Percentiles rank a stretch among this genome's conserved stretches.
phyloP scores from a whole-genome alignment of 106 monocot species.

The Dendrobium huoshanense region DNA sequence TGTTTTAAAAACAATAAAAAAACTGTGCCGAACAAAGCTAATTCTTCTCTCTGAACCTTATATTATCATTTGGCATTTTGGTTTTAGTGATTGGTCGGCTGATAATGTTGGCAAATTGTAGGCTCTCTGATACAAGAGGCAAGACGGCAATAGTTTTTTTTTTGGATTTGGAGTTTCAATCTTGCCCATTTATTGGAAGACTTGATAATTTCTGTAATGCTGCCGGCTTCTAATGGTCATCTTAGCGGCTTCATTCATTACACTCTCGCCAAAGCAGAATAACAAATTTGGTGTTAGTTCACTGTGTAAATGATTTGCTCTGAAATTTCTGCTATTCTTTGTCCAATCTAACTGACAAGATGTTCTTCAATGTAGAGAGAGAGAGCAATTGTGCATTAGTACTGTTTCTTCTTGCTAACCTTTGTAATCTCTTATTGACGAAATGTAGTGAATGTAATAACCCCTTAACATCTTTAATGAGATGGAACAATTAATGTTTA shows the following conservation, averaged over 20 bases:
- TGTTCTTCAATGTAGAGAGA: not conserved
- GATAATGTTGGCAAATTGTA: not conserved
- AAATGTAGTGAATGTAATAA: not conserved
- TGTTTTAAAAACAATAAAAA: too few species aligned
- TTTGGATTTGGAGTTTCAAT: not conserved
- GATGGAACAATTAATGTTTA: not conserved
- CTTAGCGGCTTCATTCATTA: too few species aligned
- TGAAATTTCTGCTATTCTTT: conserved; percentile 5
- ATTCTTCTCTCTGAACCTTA: not conserved
- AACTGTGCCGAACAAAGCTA: too few species aligned
- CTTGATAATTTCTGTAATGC: not conserved
- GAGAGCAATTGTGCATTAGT: conserved; percentile 1
- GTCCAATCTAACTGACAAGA: not conserved
- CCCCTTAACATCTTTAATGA: not conserved
- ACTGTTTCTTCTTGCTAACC: not conserved
- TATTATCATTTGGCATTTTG: not conserved
- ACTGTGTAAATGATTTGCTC: not conserved
- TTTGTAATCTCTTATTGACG: not conserved
- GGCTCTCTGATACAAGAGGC: not conserved
- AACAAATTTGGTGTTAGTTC: not conserved
- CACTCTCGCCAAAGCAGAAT: not conserved
- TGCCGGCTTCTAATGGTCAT: too few species aligned
- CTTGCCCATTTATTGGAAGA: not conserved
- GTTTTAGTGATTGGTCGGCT: not conserved
- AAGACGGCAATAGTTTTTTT: not conserved